Evolutionary conservation across 2,329 filamentous ascomycete genomes (phyloP).

Genomic region (Hirsutella thompsonii): DNA sequence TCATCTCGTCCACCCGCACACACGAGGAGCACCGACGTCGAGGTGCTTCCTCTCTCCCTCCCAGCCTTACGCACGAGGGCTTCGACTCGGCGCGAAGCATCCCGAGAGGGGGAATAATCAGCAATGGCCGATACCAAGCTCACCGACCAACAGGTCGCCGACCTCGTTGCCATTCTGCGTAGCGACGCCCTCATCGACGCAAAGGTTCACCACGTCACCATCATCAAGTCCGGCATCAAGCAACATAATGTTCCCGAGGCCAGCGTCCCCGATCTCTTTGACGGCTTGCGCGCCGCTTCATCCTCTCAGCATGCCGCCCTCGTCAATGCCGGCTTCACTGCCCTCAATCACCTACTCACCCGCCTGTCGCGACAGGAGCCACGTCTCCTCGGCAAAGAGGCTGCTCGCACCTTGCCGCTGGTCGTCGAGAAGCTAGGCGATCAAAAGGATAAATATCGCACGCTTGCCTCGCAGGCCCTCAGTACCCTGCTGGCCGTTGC

Average conservation of each 20-base stretch:
- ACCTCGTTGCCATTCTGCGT: constrained; percentile 37
- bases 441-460: constrained; percentile 71
- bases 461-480: constrained; percentile 61
- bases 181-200: constrained; percentile 55
- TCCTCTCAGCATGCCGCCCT: constrained; percentile 65
- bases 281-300: constrained; percentile 66
- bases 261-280: constrained; percentile 62
- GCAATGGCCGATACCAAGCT: constrained; percentile 41
- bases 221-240: constrained; percentile 79
- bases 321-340: constrained; percentile 73
- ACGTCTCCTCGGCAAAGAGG: constrained; percentile 57
- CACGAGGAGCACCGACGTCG: no score
- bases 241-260: constrained; percentile 77
- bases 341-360: constrained; percentile 76
- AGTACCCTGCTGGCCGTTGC: constrained; percentile 62
- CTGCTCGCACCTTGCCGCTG: constrained; percentile 56
- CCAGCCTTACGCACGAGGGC: no score
- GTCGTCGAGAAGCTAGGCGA: constrained; percentile 81
- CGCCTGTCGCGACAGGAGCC: constrained; percentile 77
- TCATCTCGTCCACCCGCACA: no score
- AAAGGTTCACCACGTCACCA: constrained; percentile 59
- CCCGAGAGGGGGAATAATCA: no score
- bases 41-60: no score
- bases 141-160: constrained; percentile 43
- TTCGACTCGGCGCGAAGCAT: no score